Base-by-base conservation (phyloP, 192 early-diverging fungal species). In the Diversispora epigaea region DNA sequence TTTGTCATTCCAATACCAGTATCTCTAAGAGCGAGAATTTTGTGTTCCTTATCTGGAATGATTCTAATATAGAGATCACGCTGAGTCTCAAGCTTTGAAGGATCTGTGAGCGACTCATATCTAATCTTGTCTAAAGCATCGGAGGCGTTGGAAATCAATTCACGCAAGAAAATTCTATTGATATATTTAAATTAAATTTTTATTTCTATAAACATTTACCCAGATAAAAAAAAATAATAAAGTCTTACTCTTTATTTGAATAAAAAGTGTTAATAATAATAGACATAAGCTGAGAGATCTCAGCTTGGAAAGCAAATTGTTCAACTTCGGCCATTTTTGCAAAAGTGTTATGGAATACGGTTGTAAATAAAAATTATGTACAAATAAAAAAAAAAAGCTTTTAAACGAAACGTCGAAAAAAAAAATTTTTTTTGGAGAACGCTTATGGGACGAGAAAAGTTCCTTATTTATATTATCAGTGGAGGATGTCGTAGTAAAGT, bases 231-330 rank as follows among this genome's bases (percentile, higher is more conserved):
- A 32, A 32, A 32, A 32, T 32, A 32, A 32, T 32, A 32, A 32
- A 32, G 25, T 49, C 72, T 63, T 44, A 74, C 82, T 97, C 96
- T 89, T 94, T 94, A 90, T 95, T 94, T 65, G 91, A 92, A 88
- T 98, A 98, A 85, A 99, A 96, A 79, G 98, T 97, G 92, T 99
- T 99, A 91, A 99, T 98, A 91, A 99, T 98, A 81, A 99, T 92
- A 79, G 92, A 93, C 98, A 99, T 99, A 87, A 99, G 86, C 94
- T 95, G 93, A 91, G 92, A 93, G 81, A 99, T 97, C 91, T 99
- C 97, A 92, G 96, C 96, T 89, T 97, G 93, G 88, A 98, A 96
- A 22, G 54, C 68, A 71, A 74, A 74, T 50, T 74, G 56, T 74
- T 74, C 72, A 43, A 63, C 72, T 50, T 74, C 72, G 6, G 71